Evolutionary conservation across 2,329 filamentous ascomycete genomes (phyloP).

Genomic region (Karstenula rhodostoma): DNA sequence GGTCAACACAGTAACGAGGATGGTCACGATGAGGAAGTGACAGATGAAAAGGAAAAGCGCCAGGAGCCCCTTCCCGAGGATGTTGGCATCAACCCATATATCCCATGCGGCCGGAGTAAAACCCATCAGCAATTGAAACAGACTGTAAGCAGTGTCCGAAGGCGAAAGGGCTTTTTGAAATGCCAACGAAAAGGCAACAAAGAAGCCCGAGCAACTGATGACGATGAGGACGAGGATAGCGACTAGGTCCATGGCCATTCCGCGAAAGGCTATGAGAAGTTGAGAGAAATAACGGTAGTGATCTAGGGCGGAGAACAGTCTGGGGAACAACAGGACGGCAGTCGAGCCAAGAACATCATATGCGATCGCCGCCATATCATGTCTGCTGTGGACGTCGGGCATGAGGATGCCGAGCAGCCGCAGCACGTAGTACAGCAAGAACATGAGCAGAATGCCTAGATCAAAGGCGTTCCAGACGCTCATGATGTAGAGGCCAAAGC

Average conservation of each 20-base stretch:
- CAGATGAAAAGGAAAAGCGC: conserved; percentile 90
- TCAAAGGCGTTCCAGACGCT: conserved; percentile 98
- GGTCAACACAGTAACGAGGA: conserved; percentile 92
- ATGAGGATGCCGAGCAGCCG: conserved; percentile 87
- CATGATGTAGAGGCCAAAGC: conserved; percentile 95
- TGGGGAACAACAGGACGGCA: conserved; percentile 86
- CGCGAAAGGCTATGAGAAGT: conserved; percentile 88
- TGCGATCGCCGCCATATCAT: conserved; percentile 80
- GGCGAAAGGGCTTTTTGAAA: conserved; percentile 74
- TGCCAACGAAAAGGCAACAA: conserved; percentile 90
- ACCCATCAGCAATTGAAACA: conserved; percentile 95
- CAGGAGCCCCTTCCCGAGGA: conserved; percentile 77
- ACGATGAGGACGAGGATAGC: conserved; percentile 85
- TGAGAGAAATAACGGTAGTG: conserved; percentile 97
- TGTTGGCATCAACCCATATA: conserved; percentile 81
- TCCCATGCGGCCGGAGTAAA: conserved; percentile 97
- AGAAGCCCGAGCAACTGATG: conserved; percentile 92
- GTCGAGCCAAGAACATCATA: conserved; percentile 95
- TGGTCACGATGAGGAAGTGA: conserved; percentile 93
- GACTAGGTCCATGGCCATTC: conserved; percentile 90
- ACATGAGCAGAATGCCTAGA: conserved; percentile 83
- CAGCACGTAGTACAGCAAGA: conserved; percentile 89
- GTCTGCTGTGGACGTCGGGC: conserved; percentile 69
- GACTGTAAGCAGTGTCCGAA: conserved; percentile 80
- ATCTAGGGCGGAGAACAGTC: conserved; percentile 90